Conservation (phyloP, 2,329 filamentous ascomycete species). For the Coniochaeta sp. region DNA sequence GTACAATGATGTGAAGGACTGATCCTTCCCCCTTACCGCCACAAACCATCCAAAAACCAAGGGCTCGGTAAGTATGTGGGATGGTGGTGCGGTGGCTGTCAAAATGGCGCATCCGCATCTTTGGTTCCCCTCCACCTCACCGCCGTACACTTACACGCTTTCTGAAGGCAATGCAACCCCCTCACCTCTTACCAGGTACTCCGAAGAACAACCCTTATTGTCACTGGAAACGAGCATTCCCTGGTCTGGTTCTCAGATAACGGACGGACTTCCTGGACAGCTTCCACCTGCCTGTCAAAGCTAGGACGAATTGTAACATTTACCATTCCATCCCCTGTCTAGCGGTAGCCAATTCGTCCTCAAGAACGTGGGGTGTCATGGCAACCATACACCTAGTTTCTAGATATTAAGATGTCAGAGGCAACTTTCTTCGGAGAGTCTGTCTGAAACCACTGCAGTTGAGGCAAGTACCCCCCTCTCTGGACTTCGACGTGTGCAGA, state of each 20-base stretch:
- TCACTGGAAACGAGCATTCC: too few species aligned
- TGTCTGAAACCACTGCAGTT: neutral
- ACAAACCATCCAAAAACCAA: neutral
- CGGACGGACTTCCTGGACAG: neutral
- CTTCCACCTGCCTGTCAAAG: neutral
- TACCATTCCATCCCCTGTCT: neutral
- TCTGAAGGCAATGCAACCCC: neutral
- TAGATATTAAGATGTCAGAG: neutral
- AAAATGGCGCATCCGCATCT: neutral
- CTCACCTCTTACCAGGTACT: neutral
- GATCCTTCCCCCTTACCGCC: neutral
- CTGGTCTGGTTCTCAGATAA: too few species aligned
- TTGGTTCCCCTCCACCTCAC: neutral
- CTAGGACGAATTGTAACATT: neutral
- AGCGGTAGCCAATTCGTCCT: neutral
- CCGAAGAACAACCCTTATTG: too few species aligned
- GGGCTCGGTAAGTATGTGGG: neutral
- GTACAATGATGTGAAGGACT: neutral
- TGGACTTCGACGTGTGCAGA: too few species aligned
- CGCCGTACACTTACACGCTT: neutral
- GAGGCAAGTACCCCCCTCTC: neutral
- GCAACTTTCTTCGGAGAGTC: neutral
- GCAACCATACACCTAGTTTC: too few species aligned
- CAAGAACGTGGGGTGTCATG: neutral
- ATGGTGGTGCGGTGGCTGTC: neutral